Evolutionary conservation across 305 asterid species (phyloP).

Genomic region (Fraxinus dipetala): DNA sequence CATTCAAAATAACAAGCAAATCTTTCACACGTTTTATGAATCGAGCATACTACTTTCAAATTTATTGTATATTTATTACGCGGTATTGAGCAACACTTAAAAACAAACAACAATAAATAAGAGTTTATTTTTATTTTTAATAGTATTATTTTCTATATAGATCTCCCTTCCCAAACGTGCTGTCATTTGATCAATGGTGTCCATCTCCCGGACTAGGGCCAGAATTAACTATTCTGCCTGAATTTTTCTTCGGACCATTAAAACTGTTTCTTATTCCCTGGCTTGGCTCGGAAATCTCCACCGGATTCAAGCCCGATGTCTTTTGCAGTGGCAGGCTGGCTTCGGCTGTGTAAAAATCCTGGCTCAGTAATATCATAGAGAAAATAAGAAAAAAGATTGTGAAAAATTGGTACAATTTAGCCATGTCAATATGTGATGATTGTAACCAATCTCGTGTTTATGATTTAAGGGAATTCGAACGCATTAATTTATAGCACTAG

Average conservation of each 20-base stretch:
- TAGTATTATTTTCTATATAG: not conserved
- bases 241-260: not conserved
- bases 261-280: constrained; percentile 21
- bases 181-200: constrained; percentile 18
- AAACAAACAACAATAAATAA: not conserved
- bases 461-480: constrained; percentile 10
- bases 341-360: constrained; percentile 11
- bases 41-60: not conserved
- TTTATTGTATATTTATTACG: not conserved
- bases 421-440: constrained; percentile 14
- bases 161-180: not conserved
- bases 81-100: not conserved
- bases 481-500: constrained; percentile 32
- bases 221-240: not conserved
- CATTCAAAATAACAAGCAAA: not conserved
- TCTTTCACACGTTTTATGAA: not conserved
- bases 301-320: not conserved
- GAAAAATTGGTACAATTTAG: constrained; percentile 20
- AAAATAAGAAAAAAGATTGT: constrained; percentile 16
- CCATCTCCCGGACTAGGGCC: constrained; percentile 65
- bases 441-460: not conserved
- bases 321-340: constrained; percentile 26
- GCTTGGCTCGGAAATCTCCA: constrained; percentile 28
- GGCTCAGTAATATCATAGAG: not conserved
- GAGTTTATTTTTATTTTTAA: not conserved